A percentile compares a stretch with the other conserved stretches of the same genome.
Evolutionary conservation across 176 grass and related monocot genomes (phyloP).

Genomic region (Rhynchospora breviuscula): DNA sequence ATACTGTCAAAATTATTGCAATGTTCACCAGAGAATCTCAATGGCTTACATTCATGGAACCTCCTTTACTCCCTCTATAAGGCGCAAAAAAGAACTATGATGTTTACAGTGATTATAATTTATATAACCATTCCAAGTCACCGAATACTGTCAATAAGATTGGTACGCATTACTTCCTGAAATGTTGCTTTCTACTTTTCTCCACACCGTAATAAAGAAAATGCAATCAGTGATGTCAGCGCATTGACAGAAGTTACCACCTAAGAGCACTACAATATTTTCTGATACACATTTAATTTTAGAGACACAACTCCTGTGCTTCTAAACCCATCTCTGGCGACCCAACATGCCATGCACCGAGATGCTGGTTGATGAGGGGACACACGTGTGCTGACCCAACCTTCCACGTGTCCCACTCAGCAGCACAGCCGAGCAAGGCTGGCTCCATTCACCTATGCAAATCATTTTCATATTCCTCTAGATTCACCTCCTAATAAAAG

Average conservation of each 20-base stretch:
- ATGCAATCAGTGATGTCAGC: not conserved
- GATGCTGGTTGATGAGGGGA: conserved; percentile 6
- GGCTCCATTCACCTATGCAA: conserved; percentile 2
- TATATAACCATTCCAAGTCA: no score
- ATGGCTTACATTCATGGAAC: no score
- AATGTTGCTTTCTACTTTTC: no score
- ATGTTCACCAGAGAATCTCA: no score
- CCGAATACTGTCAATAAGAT: no score
- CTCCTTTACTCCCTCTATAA: no score
- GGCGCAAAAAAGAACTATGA: no score
- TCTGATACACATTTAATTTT: not conserved
- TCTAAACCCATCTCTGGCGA: not conserved
- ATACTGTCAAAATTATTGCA: no score
- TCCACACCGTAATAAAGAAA: no score
- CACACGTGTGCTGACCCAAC: conserved; percentile 5
- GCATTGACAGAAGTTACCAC: conserved; percentile 1
- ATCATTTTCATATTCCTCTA: conserved; percentile 7
- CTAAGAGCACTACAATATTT: not conserved
- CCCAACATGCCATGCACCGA: not conserved
- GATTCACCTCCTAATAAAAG: not conserved
- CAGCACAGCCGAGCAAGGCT: conserved; percentile 10
- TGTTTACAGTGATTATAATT: no score
- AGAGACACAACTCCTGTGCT: not conserved
- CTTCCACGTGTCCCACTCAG: not conserved
- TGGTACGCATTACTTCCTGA: no score